Evolutionary conservation across 257 asterid species (phyloP), one percentile per base, ranked within the genome.

Genomic region (Eucommia ulmoides): DNA sequence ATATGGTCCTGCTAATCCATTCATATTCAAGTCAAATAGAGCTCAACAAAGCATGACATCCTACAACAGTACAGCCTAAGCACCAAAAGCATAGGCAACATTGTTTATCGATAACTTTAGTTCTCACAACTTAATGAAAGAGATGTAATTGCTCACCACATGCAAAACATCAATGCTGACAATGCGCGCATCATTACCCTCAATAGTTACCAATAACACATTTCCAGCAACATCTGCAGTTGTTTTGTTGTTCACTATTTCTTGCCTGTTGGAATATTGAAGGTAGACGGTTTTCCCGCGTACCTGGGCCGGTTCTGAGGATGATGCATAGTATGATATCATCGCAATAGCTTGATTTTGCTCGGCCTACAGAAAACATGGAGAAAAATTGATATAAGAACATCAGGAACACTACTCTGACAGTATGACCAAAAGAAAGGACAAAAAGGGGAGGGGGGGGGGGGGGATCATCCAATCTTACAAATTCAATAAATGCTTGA

Each of bases 251-350:
- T 91, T 86, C 85, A 86, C 97, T 67, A 91, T 91, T 70, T 91
- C 99, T 75, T 83, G 95, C 71, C 99, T 74, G 94, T 91, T 91
- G 54, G 99, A 91, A 75, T 91, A 91, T 67, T 91, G 99, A 65
- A 91, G 89, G 82, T 91, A 91, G 65, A 91, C 95, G 15, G 94
- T 83, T 75, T 91, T 91, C 79, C 99, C 97, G 63, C 99, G 95
- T 52, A 91, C 97, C 83, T 81, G 96, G 62, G 99, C 97, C 11
- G 95, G 99, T 76, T 91, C 99, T 14, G 99, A 79, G 22, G 99
- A 91, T 52, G 99, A 86, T 16, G 97, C 97, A 59, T 81, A 86
- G 65, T 91, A 91, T 8, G 97, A 91, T 77, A 86, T 91, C 99
- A 91, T 91, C n/a, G 95, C 83, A 49, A 91, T 86, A 51, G 99